Conservation (phyloP, 345 rosid species). For the Dovyalis caffra region DNA sequence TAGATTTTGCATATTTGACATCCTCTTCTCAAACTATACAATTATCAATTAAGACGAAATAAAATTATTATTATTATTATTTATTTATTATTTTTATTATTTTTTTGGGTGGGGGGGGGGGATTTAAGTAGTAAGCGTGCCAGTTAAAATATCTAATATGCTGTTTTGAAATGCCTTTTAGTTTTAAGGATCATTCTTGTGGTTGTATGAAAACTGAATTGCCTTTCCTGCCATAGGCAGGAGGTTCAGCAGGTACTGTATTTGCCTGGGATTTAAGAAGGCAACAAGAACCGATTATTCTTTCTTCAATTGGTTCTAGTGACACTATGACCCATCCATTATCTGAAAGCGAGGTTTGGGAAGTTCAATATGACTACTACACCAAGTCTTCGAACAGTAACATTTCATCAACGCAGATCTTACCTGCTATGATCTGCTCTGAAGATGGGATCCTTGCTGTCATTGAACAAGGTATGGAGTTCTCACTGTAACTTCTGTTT, state of each 20-base stretch:
- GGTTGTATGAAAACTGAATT: no score
- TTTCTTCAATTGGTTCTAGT: conserved; percentile 54
- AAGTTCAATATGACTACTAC: conserved; percentile 68
- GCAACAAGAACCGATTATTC: conserved; percentile 62
- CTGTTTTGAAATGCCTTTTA: no score
- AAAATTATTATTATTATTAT: no score
- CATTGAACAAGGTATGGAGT: conserved; percentile 61
- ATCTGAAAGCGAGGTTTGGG: conserved; percentile 93
- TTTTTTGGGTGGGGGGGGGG: no score
- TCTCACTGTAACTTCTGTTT: neutral
- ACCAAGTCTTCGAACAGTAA: conserved; percentile 50
- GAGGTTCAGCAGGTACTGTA: conserved; percentile 79
- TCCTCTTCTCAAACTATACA: no score
- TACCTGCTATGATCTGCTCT: conserved; percentile 84
- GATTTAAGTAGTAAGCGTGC: no score
- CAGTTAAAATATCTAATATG: no score
- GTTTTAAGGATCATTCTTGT: no score
- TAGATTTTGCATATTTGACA: no score
- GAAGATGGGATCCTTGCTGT: conserved; percentile 93
- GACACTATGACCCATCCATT: conserved; percentile 36
- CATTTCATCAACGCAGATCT: conserved; percentile 58
- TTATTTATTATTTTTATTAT: no score
- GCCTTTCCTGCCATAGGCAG: conserved; percentile 46
- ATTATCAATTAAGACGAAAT: no score
- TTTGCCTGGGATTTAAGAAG: conserved; percentile 91